A percentile compares a stretch with the other conserved stretches of the same genome.
Evolutionary conservation across 2,329 filamentous ascomycete species (phyloP).

Genomic region (Xylogone sp.): DNA sequence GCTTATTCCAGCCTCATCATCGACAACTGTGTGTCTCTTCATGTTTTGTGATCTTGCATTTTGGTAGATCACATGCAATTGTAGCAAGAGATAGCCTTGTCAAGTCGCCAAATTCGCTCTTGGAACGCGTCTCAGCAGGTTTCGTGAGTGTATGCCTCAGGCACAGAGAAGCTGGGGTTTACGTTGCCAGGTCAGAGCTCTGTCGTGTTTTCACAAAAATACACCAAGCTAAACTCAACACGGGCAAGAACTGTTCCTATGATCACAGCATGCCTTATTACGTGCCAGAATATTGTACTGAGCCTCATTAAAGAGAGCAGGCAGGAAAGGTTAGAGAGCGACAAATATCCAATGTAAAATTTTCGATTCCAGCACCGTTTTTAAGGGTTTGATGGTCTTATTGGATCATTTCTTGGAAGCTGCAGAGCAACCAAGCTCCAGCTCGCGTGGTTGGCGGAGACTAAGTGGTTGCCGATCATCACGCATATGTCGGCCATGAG

Average conservation of each 20-base stretch:
- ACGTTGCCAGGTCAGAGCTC: neutral
- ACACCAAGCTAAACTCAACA: neutral
- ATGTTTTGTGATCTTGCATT: constrained; percentile 5
- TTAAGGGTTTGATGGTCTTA: no score
- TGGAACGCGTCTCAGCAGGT: neutral
- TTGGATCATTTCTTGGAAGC: no score
- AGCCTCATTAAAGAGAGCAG: no score
- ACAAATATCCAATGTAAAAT: no score
- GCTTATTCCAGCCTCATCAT: constrained; percentile 19
- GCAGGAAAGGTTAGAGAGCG: no score
- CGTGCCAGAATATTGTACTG: no score
- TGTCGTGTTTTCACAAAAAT: no score
- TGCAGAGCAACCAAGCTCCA: no score
- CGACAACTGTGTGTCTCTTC: neutral
- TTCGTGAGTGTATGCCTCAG: neutral
- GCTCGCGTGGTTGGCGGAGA: no score
- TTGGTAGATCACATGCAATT: neutral
- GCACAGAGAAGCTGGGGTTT: neutral
- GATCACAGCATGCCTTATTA: no score
- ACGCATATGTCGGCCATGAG: neutral
- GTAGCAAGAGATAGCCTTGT: neutral
- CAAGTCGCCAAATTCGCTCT: neutral
- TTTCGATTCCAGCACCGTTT: no score
- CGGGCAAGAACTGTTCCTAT: no score
- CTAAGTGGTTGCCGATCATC: neutral